Evolutionary conservation across 495 filamentous ascomycete genomes (phyloP).

Genomic region (Lophiostoma macrostomum): DNA sequence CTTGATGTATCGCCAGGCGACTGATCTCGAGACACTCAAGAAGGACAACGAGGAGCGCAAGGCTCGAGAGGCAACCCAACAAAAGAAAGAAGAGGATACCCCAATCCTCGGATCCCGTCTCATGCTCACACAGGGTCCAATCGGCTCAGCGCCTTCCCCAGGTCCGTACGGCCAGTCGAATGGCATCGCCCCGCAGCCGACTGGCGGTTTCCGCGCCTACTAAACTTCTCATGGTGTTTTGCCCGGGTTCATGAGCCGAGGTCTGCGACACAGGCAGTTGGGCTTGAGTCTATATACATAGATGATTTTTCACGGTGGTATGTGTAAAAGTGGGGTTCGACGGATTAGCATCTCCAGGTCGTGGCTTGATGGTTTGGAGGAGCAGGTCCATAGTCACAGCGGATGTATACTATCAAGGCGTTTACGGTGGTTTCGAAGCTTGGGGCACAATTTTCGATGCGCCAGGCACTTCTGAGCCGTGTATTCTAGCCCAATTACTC

Average conservation of each 20-base stretch:
- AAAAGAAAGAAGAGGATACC: slow-evolving; percentile 85
- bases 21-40: slow-evolving; percentile 78
- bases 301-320: slow-evolving; percentile 6
- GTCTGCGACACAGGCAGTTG: too few species aligned
- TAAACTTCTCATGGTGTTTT: too few species aligned
- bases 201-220: slow-evolving; percentile 40
- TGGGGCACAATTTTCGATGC: slow-evolving; percentile 5
- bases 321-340: slow-evolving; percentile 5
- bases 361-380: neutral
- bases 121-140: slow-evolving; percentile 95
- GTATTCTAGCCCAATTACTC: slow-evolving; percentile 8
- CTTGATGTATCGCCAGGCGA: slow-evolving; percentile 84
- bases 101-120: slow-evolving; percentile 91
- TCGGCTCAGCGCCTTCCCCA: slow-evolving; percentile 51
- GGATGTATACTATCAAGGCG: slow-evolving; percentile 3
- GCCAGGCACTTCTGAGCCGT: slow-evolving; percentile 8
- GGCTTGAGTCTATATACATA: neutral
- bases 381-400: slow-evolving; percentile 2
- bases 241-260: too few species aligned
- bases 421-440: slow-evolving; percentile 12
- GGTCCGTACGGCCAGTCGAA: slow-evolving; percentile 43
- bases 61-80: slow-evolving; percentile 75
- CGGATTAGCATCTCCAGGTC: neutral
- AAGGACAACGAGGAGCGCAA: slow-evolving; percentile 98
- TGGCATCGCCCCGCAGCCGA: slow-evolving; percentile 44